Conservation (phyloP, 2,329 filamentous ascomycete genomes). For the Domatiomyces globalis region DNA sequence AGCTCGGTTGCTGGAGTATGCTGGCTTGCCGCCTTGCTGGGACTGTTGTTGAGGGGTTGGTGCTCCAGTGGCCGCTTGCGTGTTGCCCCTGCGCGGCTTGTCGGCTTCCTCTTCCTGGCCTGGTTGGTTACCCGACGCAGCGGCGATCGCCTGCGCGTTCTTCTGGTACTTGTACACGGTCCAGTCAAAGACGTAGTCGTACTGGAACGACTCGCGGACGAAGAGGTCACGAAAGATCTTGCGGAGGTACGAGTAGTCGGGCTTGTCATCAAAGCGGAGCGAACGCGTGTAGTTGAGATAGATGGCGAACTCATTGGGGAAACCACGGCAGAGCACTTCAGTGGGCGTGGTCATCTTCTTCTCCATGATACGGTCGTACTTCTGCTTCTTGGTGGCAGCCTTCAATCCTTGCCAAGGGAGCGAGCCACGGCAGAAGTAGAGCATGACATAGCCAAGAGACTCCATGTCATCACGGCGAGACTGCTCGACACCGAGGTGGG, state of each 20-base stretch:
- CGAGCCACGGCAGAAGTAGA: conserved; percentile 98
- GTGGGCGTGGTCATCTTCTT: conserved; percentile 99
- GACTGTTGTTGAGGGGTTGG: conserved; percentile 38
- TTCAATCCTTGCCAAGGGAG: conserved; percentile 98
- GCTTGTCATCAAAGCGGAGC: conserved; percentile 98
- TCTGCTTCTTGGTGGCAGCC: conserved; percentile 99
- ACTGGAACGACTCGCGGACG: conserved; percentile 97
- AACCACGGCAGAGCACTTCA: conserved; percentile 91
- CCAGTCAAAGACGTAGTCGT: conserved; percentile 99
- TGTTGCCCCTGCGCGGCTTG: conserved; percentile 54
- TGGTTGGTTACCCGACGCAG: conserved; percentile 54
- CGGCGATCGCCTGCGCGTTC: conserved; percentile 88
- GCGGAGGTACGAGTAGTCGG: conserved; percentile 97
- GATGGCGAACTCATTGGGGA: conserved; percentile 98
- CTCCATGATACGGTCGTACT: conserved; percentile 99
- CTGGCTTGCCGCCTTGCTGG: conserved; percentile 54
- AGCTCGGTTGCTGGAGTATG: conserved; percentile 55
- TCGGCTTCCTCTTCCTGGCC: conserved; percentile 53
- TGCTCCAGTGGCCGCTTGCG: conserved; percentile 49
- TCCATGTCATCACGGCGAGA: conserved; percentile 99
- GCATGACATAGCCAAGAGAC: conserved; percentile 96
- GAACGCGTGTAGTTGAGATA: conserved; percentile 99
- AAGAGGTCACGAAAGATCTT: conserved; percentile 99
- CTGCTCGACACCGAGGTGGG: conserved; percentile 94
- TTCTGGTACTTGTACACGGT: conserved; percentile 99